Percentiles rank a stretch among this genome's conserved stretches.
Evolutionary conservation across 2,329 filamentous ascomycete species (phyloP).

Genomic region (Arthrinium phaeospermum): DNA sequence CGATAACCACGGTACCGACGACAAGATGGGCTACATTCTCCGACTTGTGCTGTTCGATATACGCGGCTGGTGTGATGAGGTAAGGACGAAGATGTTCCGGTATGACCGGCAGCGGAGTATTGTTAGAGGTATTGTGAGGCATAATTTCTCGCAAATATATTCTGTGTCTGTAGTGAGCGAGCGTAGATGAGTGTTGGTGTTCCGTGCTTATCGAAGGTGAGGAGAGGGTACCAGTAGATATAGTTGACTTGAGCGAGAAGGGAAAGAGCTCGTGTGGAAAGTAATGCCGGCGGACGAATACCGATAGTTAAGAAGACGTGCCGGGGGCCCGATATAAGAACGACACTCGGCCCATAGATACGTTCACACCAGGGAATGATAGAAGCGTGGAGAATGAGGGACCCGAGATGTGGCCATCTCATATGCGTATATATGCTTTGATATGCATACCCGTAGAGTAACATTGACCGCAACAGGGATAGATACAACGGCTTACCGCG

Average conservation of each 20-base stretch:
- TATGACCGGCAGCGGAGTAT: neutral
- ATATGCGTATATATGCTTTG: neutral
- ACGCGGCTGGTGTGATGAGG: constrained; percentile 24
- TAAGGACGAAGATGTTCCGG: constrained; percentile 22
- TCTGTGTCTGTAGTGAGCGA: neutral
- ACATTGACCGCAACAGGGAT: neutral
- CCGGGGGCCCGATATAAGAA: neutral
- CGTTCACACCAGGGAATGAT: neutral
- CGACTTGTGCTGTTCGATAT: constrained; percentile 21
- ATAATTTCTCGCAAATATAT: neutral
- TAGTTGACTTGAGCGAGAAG: neutral
- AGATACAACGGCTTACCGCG: neutral
- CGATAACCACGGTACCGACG: constrained; percentile 43
- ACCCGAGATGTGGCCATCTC: neutral
- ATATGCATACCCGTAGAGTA: neutral
- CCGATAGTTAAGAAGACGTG: neutral
- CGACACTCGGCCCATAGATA: neutral
- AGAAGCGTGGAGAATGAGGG: neutral
- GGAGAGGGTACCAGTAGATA: neutral
- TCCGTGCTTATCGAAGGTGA: neutral
- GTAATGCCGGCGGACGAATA: neutral
- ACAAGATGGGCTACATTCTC: constrained; percentile 20
- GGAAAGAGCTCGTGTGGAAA: neutral
- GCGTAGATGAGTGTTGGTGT: neutral
- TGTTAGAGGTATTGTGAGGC: neutral